Evolutionary conservation across 345 rosid genomes (phyloP).

Genomic region (Euphorbia lathyris): DNA sequence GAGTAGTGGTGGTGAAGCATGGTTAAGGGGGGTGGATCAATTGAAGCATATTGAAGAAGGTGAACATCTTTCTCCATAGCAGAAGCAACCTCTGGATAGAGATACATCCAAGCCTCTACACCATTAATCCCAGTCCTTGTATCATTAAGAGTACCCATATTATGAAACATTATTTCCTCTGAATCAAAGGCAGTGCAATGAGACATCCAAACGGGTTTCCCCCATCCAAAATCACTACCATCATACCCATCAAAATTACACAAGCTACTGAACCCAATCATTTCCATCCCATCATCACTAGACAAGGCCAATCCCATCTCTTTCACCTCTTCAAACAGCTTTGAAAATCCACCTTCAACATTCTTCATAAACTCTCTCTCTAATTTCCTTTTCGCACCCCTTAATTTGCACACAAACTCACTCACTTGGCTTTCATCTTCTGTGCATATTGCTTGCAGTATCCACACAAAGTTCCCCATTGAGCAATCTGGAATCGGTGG

Average conservation of each 20-base stretch:
- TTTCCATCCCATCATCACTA: conserved; percentile 3
- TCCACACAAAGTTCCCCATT: not conserved
- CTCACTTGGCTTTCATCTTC: not conserved
- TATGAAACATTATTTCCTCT: too few species aligned
- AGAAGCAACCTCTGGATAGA: too few species aligned
- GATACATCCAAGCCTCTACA: too few species aligned
- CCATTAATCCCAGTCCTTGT: too few species aligned
- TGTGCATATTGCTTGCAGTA: not conserved
- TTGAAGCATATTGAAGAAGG: too few species aligned
- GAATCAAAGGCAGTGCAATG: too few species aligned
- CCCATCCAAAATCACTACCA: conserved; percentile 28
- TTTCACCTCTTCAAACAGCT: not conserved
- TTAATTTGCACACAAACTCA: not conserved
- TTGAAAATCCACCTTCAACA: too few species aligned
- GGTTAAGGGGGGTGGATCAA: too few species aligned
- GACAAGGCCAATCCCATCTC: not conserved
- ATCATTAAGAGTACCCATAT: too few species aligned
- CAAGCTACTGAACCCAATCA: conserved; percentile 22
- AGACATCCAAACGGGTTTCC: too few species aligned
- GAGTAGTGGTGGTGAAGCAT: too few species aligned
- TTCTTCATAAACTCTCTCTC: not conserved
- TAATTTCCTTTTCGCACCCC: not conserved
- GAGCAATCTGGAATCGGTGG: not conserved
- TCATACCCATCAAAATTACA: conserved; percentile 21
- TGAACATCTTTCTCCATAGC: too few species aligned